phyloP scores from a whole-genome alignment of 257 asterid genomes.

The Solanum chmielewskii region DNA sequence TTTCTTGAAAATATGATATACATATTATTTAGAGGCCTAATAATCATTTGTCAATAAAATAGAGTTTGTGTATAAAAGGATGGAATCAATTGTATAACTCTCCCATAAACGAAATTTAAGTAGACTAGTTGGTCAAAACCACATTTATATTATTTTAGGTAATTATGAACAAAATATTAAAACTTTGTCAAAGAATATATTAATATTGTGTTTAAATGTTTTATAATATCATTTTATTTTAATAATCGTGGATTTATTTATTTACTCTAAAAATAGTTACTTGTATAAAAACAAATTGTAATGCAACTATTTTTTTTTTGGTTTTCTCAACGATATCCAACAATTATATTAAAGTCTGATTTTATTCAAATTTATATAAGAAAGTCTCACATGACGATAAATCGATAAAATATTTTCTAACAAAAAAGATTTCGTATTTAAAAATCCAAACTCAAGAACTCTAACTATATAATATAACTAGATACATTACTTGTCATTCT shows the following conservation, averaged over 20 bases:
- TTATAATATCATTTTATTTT: neutral
- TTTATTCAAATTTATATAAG: no score
- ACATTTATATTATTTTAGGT: neutral
- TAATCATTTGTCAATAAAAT: no score
- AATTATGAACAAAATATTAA: no score
- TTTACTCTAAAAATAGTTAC: neutral
- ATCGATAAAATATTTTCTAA: accelerated
- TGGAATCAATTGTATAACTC: neutral
- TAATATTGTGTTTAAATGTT: neutral
- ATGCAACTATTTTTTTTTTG: no score
- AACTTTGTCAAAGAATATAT: neutral
- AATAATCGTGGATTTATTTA: neutral
- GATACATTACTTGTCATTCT: no score
- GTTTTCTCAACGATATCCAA: accelerated
- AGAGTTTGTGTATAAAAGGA: neutral
- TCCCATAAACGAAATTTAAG: neutral
- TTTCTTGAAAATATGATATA: no score
- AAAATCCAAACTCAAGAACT: no score
- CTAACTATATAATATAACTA: neutral
- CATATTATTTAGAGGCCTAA: no score
- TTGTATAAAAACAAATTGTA: no score
- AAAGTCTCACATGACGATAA: no score
- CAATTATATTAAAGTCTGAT: no score
- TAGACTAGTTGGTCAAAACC: neutral
- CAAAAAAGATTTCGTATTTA: accelerated